Base-by-base conservation (phyloP, 768 basidiomycete genomes). In the Gyrodon lividus region DNA sequence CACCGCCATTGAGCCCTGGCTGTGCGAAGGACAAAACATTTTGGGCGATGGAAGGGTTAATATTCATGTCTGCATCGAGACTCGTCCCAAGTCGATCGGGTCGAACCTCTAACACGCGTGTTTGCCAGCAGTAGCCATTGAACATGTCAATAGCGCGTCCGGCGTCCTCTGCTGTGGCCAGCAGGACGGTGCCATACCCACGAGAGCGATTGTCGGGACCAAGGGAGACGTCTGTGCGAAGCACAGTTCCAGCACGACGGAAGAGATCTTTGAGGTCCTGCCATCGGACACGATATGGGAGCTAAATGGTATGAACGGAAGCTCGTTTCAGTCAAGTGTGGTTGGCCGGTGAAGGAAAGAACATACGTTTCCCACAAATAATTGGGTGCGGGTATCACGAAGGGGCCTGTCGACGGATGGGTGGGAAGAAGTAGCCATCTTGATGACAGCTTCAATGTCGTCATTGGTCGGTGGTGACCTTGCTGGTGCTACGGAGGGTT, bases 191-290 rank as follows among this genome's bases (percentile, higher is more conserved):
- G 23, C 97, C 97, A 64, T 95, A 87, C 1, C 96, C 96, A 48
- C 95, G 80, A 41, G 89, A 92, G 59, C 96, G 80, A 68, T 97
- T 97, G 68, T 93, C 92, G 2, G 90, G 89, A 4, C 90, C 83
- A 28, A 91, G 76, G 49, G 88, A 79, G 56, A 90, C 82, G 65
- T 87, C 82, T 35, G 93, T 86, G 43, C 89, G 78, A 33, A 92
- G 73, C 56, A 95, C 85, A 24, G 90, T 97, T 37, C 97, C 97
- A 6, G 96, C 91, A 58, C 91, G 89, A 33, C 96, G 84, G 70
- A 99, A 98, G 46, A 99, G 82, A 68, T 99, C 96, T 62, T 99
- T 98, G 56, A 99, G 81, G 74, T 99, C 97, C 74, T 99, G 97
- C 97, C 97, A 99, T 49, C 97, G 84, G 34, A 98, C 95, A 54